Percentiles rank a stretch among this genome's conserved stretches.
phyloP scores from a whole-genome alignment of 2,329 filamentous ascomycete species.

The Tolypocladium sp. region DNA sequence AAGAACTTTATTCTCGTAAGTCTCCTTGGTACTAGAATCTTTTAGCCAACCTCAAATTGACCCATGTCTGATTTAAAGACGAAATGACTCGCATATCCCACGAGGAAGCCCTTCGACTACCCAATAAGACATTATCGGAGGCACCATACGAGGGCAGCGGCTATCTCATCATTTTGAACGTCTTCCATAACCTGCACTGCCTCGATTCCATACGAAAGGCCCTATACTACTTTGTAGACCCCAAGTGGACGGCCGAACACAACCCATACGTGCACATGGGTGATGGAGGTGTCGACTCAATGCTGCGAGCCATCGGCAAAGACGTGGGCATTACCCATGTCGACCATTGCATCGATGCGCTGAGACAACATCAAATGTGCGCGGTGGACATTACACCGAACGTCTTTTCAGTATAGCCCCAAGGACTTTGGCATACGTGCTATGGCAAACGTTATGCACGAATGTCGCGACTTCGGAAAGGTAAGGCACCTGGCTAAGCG shows the following conservation, averaged over 20 bases:
- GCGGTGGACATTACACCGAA: neutral
- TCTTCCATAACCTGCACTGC: slow-evolving; percentile 2
- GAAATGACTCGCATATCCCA: neutral
- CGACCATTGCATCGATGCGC: neutral
- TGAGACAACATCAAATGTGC: slow-evolving; percentile 1
- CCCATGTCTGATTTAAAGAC: too few relatives aligned
- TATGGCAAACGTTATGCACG: neutral
- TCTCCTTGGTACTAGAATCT: too few relatives aligned
- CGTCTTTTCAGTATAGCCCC: neutral
- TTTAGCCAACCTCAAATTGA: too few relatives aligned
- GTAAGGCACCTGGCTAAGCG: neutral
- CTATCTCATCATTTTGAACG: neutral
- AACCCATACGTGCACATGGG: neutral
- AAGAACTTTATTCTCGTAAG: too few relatives aligned
- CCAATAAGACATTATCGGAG: neutral
- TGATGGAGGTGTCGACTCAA: neutral
- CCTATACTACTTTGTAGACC: neutral
- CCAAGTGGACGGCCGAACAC: neutral
- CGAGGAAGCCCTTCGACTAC: neutral
- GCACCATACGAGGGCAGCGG: neutral
- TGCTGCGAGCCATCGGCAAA: neutral
- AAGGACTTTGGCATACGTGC: neutral
- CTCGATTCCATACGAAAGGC: neutral
- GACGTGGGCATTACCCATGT: neutral
- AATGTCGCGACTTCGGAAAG: neutral